Conservation (phyloP, 306 rosid species). For the Fagus sylvatica region DNA sequence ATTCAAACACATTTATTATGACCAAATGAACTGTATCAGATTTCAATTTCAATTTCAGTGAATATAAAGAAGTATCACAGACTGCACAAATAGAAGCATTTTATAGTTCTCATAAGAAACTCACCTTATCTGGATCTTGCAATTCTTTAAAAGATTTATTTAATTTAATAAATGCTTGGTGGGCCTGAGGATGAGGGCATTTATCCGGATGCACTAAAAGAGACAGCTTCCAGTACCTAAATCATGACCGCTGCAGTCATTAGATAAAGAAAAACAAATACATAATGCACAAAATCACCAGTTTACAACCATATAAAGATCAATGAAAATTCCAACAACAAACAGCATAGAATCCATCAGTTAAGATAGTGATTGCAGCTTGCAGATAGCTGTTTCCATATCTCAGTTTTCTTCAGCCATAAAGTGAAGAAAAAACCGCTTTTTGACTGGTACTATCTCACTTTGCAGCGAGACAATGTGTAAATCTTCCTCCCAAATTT, state of each 20-base stretch:
- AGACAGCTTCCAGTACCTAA: constrained; percentile 93
- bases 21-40: neutral
- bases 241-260: neutral
- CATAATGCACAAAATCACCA: neutral
- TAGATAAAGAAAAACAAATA: neutral
- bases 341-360: neutral
- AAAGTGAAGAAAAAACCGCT: neutral
- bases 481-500: neutral
- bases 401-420: neutral
- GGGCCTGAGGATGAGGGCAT: constrained; percentile 94
- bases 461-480: neutral
- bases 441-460: neutral
- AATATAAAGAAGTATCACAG: neutral
- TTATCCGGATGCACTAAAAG: constrained; percentile 99
- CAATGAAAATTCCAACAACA: neutral
- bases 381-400: neutral
- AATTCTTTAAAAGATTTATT: constrained; percentile 90
- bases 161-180: constrained; percentile 85
- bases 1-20: neutral
- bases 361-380: neutral
- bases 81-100: constrained; percentile 11
- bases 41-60: neutral
- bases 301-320: constrained; percentile 1
- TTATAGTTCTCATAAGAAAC: constrained; percentile 25
- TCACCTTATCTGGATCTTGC: constrained; percentile 82